These are phyloP conservation scores for Plantago major DNA, from an alignment of 257 asterid genomes.

Conservation along the genomic window DNA sequence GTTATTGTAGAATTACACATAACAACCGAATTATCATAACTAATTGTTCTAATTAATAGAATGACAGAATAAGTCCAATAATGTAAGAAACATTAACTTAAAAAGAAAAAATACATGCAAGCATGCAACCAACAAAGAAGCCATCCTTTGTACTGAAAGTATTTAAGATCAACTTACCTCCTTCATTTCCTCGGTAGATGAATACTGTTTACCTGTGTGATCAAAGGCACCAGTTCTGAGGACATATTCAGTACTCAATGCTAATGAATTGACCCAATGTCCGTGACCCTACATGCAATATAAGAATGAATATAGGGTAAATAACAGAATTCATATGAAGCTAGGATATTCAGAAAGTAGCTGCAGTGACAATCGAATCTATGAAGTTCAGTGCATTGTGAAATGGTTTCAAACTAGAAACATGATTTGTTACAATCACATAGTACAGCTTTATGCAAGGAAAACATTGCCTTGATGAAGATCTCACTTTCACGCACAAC, in stretches of 20 bases:
- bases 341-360: not conserved
- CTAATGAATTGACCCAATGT: constrained; percentile 96
- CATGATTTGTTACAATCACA: too few species aligned
- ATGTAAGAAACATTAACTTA: not conserved
- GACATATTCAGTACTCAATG: constrained; percentile 91
- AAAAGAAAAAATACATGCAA: constrained; percentile 1
- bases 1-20: too few species aligned
- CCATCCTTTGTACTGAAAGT: constrained; percentile 4
- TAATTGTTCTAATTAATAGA: too few species aligned
- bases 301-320: constrained; percentile 12
- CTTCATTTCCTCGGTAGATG: constrained; percentile 91
- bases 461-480: too few species aligned
- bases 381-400: not conserved
- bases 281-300: constrained; percentile 74
- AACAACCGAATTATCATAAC: too few species aligned
- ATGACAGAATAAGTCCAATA: not conserved
- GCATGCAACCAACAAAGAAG: constrained; percentile 2
- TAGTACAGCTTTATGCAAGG: too few species aligned
- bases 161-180: constrained; percentile 40
- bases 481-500: not conserved
- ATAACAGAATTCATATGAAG: constrained; percentile 10
- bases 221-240: constrained; percentile 95
- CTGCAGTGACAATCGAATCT: constrained; percentile 3
- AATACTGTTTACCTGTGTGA: constrained; percentile 56
- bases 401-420: too few species aligned